phyloP scores from a whole-genome alignment of 345 rosid species.

The Aquilaria malaccensis region DNA sequence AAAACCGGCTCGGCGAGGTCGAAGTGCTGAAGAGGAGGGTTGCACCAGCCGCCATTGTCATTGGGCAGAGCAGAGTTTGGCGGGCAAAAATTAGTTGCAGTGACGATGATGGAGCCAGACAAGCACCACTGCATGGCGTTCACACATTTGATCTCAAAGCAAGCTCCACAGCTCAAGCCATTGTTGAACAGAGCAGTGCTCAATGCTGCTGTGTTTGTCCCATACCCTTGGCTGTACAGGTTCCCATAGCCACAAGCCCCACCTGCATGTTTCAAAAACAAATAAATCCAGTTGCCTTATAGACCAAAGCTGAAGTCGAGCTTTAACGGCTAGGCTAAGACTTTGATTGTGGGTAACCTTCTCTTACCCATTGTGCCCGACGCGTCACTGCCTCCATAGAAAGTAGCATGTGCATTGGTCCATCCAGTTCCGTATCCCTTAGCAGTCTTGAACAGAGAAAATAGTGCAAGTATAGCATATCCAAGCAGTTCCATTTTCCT shows the following conservation, averaged over 20 bases:
- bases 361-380: conserved; percentile 4
- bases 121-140: background rate
- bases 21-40: conserved; percentile 1
- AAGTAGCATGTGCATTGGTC: conserved; percentile 2
- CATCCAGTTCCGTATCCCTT: conserved; percentile 3
- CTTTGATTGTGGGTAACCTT: background rate
- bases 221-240: conserved; percentile 16
- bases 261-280: conserved; percentile 5
- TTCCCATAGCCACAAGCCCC: conserved; percentile 20
- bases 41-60: conserved; percentile 6
- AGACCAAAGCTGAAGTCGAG: background rate
- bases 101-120: background rate
- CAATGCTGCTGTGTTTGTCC: conserved; percentile 17
- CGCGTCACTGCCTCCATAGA: conserved; percentile 1
- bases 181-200: conserved; percentile 15
- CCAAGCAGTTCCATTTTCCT: conserved; percentile 21
- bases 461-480: conserved; percentile 13
- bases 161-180: conserved; percentile 5
- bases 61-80: conserved; percentile 3
- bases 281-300: no score
- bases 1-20: conserved; percentile 3
- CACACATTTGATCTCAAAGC: conserved; percentile 2
- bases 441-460: conserved; percentile 10
- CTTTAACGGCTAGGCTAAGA: background rate
- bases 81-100: conserved; percentile 4